A percentile compares a stretch with the other conserved stretches of the same genome.
These are phyloP conservation scores for Vaccinium darrowii DNA, from an alignment of 148 eudicot species.

Conservation along the genomic window DNA sequence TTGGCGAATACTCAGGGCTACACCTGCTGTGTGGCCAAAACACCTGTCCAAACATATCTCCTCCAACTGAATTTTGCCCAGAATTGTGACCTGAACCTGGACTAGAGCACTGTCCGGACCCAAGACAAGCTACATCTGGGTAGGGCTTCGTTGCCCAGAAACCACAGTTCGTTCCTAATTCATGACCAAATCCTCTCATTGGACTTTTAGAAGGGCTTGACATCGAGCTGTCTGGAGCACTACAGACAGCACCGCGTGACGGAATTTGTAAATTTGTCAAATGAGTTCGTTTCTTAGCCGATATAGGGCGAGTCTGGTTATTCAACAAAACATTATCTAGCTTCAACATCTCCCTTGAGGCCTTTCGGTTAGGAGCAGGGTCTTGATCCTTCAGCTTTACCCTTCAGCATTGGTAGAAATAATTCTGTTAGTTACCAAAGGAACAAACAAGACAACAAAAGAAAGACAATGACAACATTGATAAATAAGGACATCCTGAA, in stretches of 20 bases:
- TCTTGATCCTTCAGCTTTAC: conserved; percentile 24
- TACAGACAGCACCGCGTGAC: conserved; percentile 17
- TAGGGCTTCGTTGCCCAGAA: conserved; percentile 27
- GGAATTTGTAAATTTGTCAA: conserved; percentile 35
- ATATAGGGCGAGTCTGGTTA: conserved; percentile 20
- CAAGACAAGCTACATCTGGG: conserved; percentile 24
- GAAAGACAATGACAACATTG: not conserved
- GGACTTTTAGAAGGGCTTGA: conserved; percentile 43
- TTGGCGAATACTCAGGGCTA: conserved; percentile 42
- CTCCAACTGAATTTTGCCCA: conserved; percentile 37
- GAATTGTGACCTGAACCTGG: conserved; percentile 40
- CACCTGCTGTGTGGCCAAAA: conserved; percentile 45
- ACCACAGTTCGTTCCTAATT: conserved; percentile 19
- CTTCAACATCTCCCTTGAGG: conserved; percentile 24
- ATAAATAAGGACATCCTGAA: not conserved
- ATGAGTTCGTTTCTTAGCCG: conserved; percentile 27
- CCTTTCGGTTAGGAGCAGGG: conserved; percentile 10
- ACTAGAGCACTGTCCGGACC: conserved; percentile 35
- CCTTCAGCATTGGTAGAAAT: conserved; percentile 20
- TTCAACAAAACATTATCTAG: conserved; percentile 19
- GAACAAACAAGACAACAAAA: conserved; percentile 1
- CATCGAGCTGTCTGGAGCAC: conserved; percentile 40
- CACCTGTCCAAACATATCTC: conserved; percentile 30
- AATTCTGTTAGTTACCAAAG: not conserved
- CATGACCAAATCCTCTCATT: conserved; percentile 27